Evolutionary conservation across 495 filamentous ascomycete genomes (phyloP), one percentile per base, ranked within the genome.

Genomic region (Xylaria cubensis): DNA sequence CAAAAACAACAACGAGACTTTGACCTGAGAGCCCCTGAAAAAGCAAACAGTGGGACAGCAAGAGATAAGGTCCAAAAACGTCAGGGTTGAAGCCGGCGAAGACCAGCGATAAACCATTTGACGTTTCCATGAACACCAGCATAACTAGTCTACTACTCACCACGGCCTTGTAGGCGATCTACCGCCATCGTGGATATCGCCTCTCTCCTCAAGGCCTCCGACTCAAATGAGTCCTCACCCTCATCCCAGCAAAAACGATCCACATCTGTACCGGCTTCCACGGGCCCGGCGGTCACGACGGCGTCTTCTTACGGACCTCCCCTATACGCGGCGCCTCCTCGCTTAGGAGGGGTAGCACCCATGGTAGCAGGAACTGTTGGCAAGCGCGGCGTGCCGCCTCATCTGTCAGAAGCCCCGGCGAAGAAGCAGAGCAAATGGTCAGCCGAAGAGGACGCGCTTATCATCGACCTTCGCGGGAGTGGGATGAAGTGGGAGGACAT

Each of bases 401-500:
- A 88, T 78, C 88, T 89, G 13, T 84, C 85, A 55, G 92, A 94
- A 73, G 92, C 92, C 0, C 93, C 93, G 6, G 93, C 93, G 12
- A 98, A 97, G 84, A 97, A 93, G 81, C 95, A 97, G 79, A 95
- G 92, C 77, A 98, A 98, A 82, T 99, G 96, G 96, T 94, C 92
- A 48, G 85, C 91, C 1, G 93, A 97, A 53, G 96, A 99, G 82
- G 94, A 98, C 79, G 90, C 91, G 51, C 77, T 94, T 64, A 97
- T 97, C 79, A 97, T 97, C 70, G 91, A 94, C 76, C 87, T 99
- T 69, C 90, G 96, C 34, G 93, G 93, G 42, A 90, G 87, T 74
- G 93, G 93, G 12, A 96, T 97, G 92, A 98, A 98, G 76, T 99
- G 96, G 96, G 96, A 98, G 74, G 97, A 99, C 81, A 97, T 99